A percentile compares a stretch with the other conserved stretches of the same genome.
phyloP scores from a whole-genome alignment of 192 early-diverging fungal genomes.

The Phlyctochytrium bullatum region DNA sequence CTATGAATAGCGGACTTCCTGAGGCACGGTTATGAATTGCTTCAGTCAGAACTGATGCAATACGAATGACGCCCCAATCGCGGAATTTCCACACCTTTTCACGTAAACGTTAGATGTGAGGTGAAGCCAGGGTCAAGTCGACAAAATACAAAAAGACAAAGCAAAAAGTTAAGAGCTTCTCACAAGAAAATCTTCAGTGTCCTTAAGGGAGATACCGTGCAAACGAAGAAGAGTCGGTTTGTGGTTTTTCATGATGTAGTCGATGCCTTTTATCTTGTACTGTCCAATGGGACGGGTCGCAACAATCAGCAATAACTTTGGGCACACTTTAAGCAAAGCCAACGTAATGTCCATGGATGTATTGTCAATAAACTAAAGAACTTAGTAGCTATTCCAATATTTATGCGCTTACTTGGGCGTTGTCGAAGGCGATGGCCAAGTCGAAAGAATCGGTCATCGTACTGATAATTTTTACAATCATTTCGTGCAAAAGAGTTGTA shows the following conservation, averaged over 20 bases:
- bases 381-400: background rate
- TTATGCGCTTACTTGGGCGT: slow-evolving; percentile 26
- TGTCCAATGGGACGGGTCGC: slow-evolving; percentile 22
- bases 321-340: slow-evolving; percentile 9
- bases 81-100: slow-evolving; percentile 30
- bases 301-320: slow-evolving; percentile 16
- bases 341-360: slow-evolving; percentile 14
- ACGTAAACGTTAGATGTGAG: background rate
- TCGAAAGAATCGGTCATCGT: slow-evolving; percentile 20
- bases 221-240: slow-evolving; percentile 8
- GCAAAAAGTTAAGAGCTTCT: background rate
- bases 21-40: slow-evolving; percentile 23
- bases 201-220: slow-evolving; percentile 23
- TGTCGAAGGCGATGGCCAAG: slow-evolving; percentile 22
- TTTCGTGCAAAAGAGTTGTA: background rate
- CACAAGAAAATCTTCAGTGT: slow-evolving; percentile 29
- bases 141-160: too few species aligned
- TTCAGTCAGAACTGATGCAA: slow-evolving; percentile 12
- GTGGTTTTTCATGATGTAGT: slow-evolving; percentile 3
- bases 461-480: slow-evolving; percentile 25
- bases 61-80: slow-evolving; percentile 13
- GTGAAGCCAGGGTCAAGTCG: background rate
- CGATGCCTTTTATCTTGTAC: slow-evolving; percentile 15
- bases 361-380: slow-evolving; percentile 20
- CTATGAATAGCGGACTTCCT: slow-evolving; percentile 27